Base-by-base conservation (phyloP, 495 filamentous ascomycete species). In the Letharia lupina region DNA sequence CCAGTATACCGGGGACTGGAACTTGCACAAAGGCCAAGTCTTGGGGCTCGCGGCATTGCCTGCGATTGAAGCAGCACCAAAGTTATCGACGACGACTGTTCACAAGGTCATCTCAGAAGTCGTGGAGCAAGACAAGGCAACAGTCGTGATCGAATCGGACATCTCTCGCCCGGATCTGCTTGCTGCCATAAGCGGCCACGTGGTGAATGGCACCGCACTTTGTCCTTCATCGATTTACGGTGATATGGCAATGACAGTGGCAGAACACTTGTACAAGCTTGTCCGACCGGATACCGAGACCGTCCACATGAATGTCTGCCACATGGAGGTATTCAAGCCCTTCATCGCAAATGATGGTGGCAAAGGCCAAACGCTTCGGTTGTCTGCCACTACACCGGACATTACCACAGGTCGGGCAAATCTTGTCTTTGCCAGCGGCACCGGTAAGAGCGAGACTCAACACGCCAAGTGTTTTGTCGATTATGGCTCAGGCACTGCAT, bases 311-410 rank as follows among this genome's bases (percentile, higher is more conserved):
- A 82, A 87, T 60, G 80, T 87, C 57, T 76, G 78, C 41, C 69
- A 83, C 15, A 84, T 89, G 83, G 78, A 84, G 67, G 83, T 86
- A 4, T 78, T 80, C 41, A 87, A 87, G 73, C 77, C 83, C 9
- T 77, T 88, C 56, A 82, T 89, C 61, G 82, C 84, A 35, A 77
- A 81, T 57, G 68, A 76, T 37, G 76, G 75, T 35, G 73, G 76
- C 50, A 71, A 35, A 65, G 80, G 77, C 60, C 82, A 85, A 64
- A 75, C 82, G 35, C 67, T 85, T 16, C 75, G 77, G 56, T 70
- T 82, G 67, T 70, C 73, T 13, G 77, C 75, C 54, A 78, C 73
- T 8, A 75, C 75, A 60, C 74, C 80, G 52, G 77, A 80, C 58
- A 66, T 70, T 11, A 79, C 76, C 39, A 61, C 82, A 60, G 75